Percentiles rank a stretch among this genome's conserved stretches.
Conservation (phyloP, 164 flowering plant species). For the Aristolochia contorta region DNA sequence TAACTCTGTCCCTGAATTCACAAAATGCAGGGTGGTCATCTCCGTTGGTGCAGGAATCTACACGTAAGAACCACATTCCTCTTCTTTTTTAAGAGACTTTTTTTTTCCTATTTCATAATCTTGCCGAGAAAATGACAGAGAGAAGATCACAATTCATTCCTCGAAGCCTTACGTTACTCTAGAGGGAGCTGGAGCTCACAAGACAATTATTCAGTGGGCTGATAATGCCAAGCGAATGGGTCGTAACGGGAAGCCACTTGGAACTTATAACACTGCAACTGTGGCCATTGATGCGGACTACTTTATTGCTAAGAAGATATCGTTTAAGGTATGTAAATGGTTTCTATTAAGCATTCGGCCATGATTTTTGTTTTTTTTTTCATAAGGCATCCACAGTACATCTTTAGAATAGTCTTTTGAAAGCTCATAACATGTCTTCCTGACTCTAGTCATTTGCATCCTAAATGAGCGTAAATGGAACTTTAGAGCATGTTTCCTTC, state of each 20-base stretch:
- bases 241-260: slow-evolving; percentile 29
- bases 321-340: slow-evolving; percentile 33
- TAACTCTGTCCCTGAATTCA: slow-evolving; percentile 33
- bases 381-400: too few species aligned
- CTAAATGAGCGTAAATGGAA: neutral
- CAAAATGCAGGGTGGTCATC: slow-evolving; percentile 40
- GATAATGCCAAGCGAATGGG: slow-evolving; percentile 43
- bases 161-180: slow-evolving; percentile 36
- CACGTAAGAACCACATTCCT: slow-evolving; percentile 22
- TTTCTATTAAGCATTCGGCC: neutral
- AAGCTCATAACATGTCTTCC: too few species aligned
- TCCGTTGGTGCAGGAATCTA: slow-evolving; percentile 36
- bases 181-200: slow-evolving; percentile 39
- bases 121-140: slow-evolving; percentile 20
- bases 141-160: slow-evolving; percentile 48
- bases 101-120: neutral
- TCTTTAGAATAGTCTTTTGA: too few species aligned
- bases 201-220: slow-evolving; percentile 43
- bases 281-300: slow-evolving; percentile 41
- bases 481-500: neutral
- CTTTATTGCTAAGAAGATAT: slow-evolving; percentile 50
- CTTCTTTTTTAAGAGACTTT: neutral
- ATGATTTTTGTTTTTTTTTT: too few species aligned
- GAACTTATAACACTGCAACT: slow-evolving; percentile 48
- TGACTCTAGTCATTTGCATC: neutral